phyloP scores from a whole-genome alignment of 805 yeast genomes.

The Candida tammaniensis region DNA sequence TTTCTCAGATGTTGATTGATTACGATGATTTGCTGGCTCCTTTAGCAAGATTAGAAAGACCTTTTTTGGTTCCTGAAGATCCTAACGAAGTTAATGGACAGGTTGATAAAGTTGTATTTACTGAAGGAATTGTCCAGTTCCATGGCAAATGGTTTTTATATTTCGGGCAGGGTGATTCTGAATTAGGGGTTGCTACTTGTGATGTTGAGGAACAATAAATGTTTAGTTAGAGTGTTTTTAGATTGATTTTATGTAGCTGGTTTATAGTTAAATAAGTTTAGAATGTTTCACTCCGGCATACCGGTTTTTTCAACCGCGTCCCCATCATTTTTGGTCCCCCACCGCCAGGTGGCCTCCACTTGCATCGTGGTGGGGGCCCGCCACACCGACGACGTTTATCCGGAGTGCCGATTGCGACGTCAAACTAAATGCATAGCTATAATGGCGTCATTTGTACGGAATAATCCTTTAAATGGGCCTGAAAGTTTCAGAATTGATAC shows the following conservation, averaged over 20 bases:
- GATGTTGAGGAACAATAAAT: slow-evolving; percentile 8
- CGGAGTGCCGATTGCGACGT: too few species aligned
- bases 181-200: slow-evolving; percentile 41
- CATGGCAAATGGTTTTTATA: slow-evolving; percentile 40
- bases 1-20: slow-evolving; percentile 41
- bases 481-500: slow-evolving; percentile 7
- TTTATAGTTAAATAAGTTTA: too few species aligned
- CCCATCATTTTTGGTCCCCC: too few species aligned
- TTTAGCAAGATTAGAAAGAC: slow-evolving; percentile 34
- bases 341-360: too few species aligned
- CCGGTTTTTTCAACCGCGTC: too few species aligned
- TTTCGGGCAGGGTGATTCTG: slow-evolving; percentile 43
- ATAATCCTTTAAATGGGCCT: slow-evolving; percentile 7
- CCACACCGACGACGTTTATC: too few species aligned
- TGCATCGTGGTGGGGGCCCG: too few species aligned
- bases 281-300: too few species aligned
- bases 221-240: neutral
- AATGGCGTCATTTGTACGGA: slow-evolving; percentile 15
- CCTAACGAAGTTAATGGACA: slow-evolving; percentile 37
- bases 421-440: too few species aligned
- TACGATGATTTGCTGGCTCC: slow-evolving; percentile 38
- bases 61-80: slow-evolving; percentile 32
- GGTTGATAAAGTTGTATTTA: slow-evolving; percentile 40
- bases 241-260: neutral
- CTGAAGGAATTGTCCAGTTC: slow-evolving; percentile 43